Conservation (phyloP, 2,329 filamentous ascomycete species). For the Exserohilum rostratum region DNA sequence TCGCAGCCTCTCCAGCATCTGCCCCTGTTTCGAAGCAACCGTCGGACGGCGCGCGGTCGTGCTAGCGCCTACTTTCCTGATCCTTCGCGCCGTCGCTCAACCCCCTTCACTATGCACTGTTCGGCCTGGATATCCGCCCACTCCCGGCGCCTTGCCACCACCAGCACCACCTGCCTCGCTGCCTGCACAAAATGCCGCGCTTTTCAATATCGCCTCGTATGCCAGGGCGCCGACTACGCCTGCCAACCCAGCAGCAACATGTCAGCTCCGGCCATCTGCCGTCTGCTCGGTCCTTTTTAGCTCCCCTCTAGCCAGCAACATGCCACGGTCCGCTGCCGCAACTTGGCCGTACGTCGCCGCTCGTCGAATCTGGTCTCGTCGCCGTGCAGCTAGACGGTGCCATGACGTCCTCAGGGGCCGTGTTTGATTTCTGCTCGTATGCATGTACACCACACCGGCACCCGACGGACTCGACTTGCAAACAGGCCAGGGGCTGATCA, state of each 20-base stretch:
- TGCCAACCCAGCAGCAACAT: background rate
- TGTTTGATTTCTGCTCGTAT: background rate
- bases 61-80: background rate
- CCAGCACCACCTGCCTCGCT: too few species aligned
- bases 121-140: background rate
- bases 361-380: background rate
- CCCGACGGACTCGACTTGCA: background rate
- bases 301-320: background rate
- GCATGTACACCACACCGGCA: background rate
- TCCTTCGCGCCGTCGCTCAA: background rate
- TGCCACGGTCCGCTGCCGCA: background rate
- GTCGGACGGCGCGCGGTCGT: background rate
- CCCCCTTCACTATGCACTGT: background rate
- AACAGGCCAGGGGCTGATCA: slow-evolving; percentile 1
- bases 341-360: background rate
- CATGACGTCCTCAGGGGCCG: background rate
- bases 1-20: background rate
- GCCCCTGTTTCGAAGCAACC: background rate
- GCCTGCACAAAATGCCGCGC: background rate
- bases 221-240: slow-evolving; percentile 1
- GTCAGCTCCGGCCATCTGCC: background rate
- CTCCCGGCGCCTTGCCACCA: background rate
- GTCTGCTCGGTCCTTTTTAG: slow-evolving; percentile 5
- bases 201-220: background rate
- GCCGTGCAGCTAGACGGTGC: background rate